Evolutionary conservation across 345 rosid species (phyloP).

Genomic region (Linum trigynum): DNA sequence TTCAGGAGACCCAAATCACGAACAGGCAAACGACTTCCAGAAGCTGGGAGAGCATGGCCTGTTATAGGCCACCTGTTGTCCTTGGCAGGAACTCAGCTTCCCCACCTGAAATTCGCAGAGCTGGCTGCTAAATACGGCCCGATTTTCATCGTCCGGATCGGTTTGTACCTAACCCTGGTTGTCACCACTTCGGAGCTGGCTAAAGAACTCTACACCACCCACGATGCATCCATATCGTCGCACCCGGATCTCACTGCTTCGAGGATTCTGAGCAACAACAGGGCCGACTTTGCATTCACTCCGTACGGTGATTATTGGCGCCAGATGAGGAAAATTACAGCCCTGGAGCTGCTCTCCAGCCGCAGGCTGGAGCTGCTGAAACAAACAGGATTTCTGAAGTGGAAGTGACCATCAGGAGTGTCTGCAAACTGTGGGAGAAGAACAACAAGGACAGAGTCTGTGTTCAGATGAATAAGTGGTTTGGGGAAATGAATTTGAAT

Average conservation of each 20-base stretch:
- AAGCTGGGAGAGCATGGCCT: constrained; percentile 30
- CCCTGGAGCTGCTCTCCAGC: constrained; percentile 3
- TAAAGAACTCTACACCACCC: constrained; percentile 27
- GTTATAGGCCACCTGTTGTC: constrained; percentile 35
- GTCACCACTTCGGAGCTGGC: constrained; percentile 28
- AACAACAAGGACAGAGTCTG: background rate
- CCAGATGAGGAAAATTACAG: constrained; percentile 12
- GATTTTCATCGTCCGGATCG: constrained; percentile 16
- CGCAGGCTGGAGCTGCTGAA: constrained; percentile 8
- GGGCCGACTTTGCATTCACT: constrained; percentile 3
- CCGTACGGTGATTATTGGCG: constrained; percentile 11
- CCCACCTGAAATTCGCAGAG: constrained; percentile 24
- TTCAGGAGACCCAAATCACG: constrained; percentile 7
- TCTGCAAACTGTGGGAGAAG: constrained; percentile 1
- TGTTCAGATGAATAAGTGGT: background rate
- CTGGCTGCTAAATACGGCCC: constrained; percentile 26
- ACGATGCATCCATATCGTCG: constrained; percentile 20
- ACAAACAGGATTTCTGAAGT: constrained; percentile 10
- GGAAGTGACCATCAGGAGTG: background rate
- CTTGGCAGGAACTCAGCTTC: constrained; percentile 18
- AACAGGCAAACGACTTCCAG: constrained; percentile 6
- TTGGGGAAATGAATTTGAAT: constrained; percentile 13
- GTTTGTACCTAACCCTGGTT: constrained; percentile 27
- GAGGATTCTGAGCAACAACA: background rate
- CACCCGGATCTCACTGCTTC: background rate